Evolutionary conservation across 768 basidiomycete species (phyloP).

Genomic region (Podaxis sp.): DNA sequence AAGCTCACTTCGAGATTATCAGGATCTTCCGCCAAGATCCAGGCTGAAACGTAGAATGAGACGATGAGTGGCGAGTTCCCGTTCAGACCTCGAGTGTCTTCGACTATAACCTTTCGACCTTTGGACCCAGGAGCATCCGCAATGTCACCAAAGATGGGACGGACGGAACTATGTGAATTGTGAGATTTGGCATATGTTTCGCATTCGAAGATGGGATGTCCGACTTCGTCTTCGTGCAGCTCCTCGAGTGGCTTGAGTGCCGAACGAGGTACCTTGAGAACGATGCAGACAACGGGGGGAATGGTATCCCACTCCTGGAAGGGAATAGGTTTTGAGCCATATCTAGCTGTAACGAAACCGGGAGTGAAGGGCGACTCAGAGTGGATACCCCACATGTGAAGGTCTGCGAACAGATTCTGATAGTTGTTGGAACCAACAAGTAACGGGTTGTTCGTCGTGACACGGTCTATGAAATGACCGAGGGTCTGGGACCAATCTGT

Average conservation of each 20-base stretch:
- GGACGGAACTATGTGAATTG: constrained; percentile 36
- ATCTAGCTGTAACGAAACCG: constrained; percentile 16
- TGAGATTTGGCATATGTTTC: constrained; percentile 23
- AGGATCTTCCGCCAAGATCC: constrained; percentile 27
- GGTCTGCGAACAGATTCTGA: constrained; percentile 48
- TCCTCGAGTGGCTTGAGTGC: constrained; percentile 27
- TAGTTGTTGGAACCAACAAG: constrained; percentile 30
- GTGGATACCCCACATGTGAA: constrained; percentile 40
- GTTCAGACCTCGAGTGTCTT: constrained; percentile 31
- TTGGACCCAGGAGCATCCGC: constrained; percentile 1
- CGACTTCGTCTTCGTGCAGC: constrained; percentile 21
- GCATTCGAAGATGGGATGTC: constrained; percentile 37
- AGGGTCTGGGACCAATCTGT: constrained; percentile 46
- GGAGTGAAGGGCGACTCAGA: constrained; percentile 20
- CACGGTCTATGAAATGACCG: constrained; percentile 28
- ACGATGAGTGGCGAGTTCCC: constrained; percentile 36
- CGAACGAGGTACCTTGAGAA: constrained; percentile 35
- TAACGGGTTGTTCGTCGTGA: constrained; percentile 23
- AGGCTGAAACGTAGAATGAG: constrained; percentile 34
- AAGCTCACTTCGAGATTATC: constrained; percentile 26
- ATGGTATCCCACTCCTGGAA: constrained; percentile 31
- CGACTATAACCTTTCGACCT: constrained; percentile 24
- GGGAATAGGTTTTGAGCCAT: constrained; percentile 4
- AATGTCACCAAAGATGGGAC: constrained; percentile 32
- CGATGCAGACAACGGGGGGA: constrained; percentile 33